phyloP scores from a whole-genome alignment of 805 yeast species.

The Saturnispora mendoncae region DNA sequence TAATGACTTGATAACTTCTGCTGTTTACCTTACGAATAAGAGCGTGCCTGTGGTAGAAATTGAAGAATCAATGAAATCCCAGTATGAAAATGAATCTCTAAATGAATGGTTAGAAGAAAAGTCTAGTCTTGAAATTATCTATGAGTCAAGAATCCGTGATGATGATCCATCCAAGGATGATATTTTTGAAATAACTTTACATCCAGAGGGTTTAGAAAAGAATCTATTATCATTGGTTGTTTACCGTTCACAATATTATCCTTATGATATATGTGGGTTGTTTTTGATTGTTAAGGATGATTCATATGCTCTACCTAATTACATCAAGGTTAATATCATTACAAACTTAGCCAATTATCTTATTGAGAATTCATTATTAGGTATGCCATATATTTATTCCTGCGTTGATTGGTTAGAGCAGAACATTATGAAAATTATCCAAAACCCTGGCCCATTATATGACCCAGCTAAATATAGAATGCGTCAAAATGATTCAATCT shows the following conservation, averaged over 20 bases:
- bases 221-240: conserved; percentile 29
- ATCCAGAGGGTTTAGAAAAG: conserved; percentile 24
- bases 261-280: conserved; percentile 61
- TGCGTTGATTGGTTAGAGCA: conserved; percentile 75
- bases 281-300: conserved; percentile 37
- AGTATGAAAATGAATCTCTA: conserved; percentile 7
- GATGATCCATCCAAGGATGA: conserved; percentile 32
- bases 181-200: conserved; percentile 29
- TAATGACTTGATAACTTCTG: conserved; percentile 42
- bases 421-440: conserved; percentile 46
- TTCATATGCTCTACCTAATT: conserved; percentile 53
- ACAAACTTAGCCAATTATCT: conserved; percentile 39
- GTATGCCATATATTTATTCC: conserved; percentile 60
- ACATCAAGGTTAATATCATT: conserved; percentile 53
- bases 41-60: not conserved
- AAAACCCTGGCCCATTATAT: conserved; percentile 67
- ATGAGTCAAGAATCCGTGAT: conserved; percentile 22
- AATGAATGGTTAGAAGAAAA: conserved; percentile 69
- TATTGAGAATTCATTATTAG: conserved; percentile 39
- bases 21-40: conserved; percentile 39
- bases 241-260: conserved; percentile 48
- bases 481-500: not conserved
- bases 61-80: conserved; percentile 10
- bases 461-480: conserved; percentile 18
- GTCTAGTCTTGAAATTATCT: conserved; percentile 56